Percentiles rank a stretch among this genome's conserved stretches.
Evolutionary conservation across 2,329 filamentous ascomycete species (phyloP).

Genomic region (Basipetospora chlamydospora): DNA sequence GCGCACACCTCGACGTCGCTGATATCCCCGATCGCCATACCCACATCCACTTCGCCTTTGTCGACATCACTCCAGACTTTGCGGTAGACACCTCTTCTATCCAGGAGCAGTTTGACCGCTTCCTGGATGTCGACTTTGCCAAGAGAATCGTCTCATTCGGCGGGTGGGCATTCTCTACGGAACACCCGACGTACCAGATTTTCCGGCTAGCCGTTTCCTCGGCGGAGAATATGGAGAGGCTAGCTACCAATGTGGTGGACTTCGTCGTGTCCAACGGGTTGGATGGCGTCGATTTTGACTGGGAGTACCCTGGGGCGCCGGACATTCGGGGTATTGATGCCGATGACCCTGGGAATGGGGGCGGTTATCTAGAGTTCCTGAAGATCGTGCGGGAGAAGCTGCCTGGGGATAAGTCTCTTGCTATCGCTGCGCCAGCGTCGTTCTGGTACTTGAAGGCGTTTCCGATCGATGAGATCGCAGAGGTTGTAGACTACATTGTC

Average conservation of each 20-base stretch:
- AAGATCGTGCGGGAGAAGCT: conserved; percentile 8
- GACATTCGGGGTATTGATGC: neutral
- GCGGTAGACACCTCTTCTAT: conserved; percentile 9
- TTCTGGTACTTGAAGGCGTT: conserved; percentile 24
- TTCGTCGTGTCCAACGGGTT: conserved; percentile 24
- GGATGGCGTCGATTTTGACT: conserved; percentile 31
- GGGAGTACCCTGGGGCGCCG: conserved; percentile 25
- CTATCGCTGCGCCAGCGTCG: conserved; percentile 22
- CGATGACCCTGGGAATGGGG: conserved; percentile 13
- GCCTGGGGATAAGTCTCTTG: conserved; percentile 14
- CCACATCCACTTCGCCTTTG: conserved; percentile 20
- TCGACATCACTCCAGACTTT: conserved; percentile 11
- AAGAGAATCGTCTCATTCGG: conserved; percentile 22
- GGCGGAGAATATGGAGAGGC: conserved; percentile 12
- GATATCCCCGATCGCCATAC: conserved; percentile 11
- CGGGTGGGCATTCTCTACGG: conserved; percentile 19
- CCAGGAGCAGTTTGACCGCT: conserved; percentile 15
- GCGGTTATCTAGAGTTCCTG: conserved; percentile 19
- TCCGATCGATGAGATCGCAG: conserved; percentile 18
- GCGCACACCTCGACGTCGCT: conserved; percentile 17
- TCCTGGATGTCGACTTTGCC: conserved; percentile 10
- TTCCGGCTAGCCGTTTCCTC: conserved; percentile 10
- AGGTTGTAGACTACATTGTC: conserved; percentile 18
- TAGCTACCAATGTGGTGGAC: conserved; percentile 21
- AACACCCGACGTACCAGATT: conserved; percentile 13